Evolutionary conservation across 73 alveolate genomes (phyloP), one percentile per base, ranked within the genome.

Genomic region (Stentor roeselii): DNA sequence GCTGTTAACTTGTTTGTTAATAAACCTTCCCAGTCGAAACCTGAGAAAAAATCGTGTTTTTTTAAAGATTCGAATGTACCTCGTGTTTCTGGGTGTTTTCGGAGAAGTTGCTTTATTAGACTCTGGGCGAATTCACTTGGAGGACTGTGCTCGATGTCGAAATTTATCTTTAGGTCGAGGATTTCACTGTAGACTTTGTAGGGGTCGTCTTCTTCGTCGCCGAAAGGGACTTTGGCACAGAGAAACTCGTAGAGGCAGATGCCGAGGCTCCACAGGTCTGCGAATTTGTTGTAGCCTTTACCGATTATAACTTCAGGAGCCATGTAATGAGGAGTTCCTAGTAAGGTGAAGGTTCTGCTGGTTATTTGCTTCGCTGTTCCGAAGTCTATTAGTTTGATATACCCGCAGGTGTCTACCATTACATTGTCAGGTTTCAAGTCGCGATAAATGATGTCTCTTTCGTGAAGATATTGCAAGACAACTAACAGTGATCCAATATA

Each of bases 371-470:
- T 90, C 2, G 95, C 91, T 1, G 95, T 90, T 15, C 95, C 95
- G 87, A 90, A 86, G 75, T 90, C 95, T 3, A 90, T 90, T 88
- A 90, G 75, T 84, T 86, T 61, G 15, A 90, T 60, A 84, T 87
- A 90, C 30, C 95, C 95, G 76, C 78, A 80, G 34, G 78, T 77
- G 76, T 80, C 93, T 39, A 90, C 91, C 87, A 90, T 90, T 41
- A 90, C 76, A 76, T 90, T 90, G 75, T 90, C 95, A 38, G 95
- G 95, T 39, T 90, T 90, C 27, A 90, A 60, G 76, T 90, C 95
- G 42, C 95, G 42, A 76, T 90, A 90, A 42, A 90, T 89, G 42
- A 88, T 78, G 4, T 89, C 61, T 83, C 88, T 41, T 50, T 89
- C 88, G 60, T 90, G 93, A 30, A 90, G 84, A 88, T 88, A 90